Evolutionary conservation across 1,139 yeast genomes (phyloP).

Genomic region (Neolecta irregularis): DNA sequence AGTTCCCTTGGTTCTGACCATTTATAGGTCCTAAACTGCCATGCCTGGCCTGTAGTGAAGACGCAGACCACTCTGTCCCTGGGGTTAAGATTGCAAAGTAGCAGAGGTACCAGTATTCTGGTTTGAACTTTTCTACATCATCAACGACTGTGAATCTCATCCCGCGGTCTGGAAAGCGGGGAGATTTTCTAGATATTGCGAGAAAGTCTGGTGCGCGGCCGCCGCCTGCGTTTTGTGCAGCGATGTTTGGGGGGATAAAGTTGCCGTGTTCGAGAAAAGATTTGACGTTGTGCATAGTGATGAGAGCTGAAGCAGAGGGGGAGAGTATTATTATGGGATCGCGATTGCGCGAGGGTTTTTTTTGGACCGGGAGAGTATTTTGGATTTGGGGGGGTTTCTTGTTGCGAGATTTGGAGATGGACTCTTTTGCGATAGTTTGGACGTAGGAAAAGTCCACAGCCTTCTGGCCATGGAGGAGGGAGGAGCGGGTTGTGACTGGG

Average conservation of each 20-base stretch:
- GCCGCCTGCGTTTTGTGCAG: constrained; percentile 15
- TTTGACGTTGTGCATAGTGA: constrained; percentile 69
- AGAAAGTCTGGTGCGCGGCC: constrained; percentile 13
- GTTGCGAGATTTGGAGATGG: constrained; percentile 6
- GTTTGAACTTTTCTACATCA: constrained; percentile 77
- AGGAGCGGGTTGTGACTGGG: constrained; percentile 36
- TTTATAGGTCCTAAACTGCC: constrained; percentile 87
- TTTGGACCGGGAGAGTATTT: neutral
- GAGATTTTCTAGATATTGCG: constrained; percentile 39
- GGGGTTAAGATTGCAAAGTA: neutral
- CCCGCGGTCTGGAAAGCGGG: constrained; percentile 34
- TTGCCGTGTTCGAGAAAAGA: constrained; percentile 64
- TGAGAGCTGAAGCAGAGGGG: constrained; percentile 83
- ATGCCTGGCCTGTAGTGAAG: constrained; percentile 88
- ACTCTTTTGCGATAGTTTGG: constrained; percentile 50
- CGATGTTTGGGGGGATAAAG: constrained; percentile 43
- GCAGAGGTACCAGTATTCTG: constrained; percentile 72
- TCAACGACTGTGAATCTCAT: constrained; percentile 69
- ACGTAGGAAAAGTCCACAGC: constrained; percentile 66
- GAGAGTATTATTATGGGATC: constrained; percentile 89
- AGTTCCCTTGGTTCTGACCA: constrained; percentile 65
- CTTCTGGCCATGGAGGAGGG: constrained; percentile 39
- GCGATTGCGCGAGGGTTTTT: constrained; percentile 21
- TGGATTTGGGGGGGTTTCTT: neutral
- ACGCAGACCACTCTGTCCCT: constrained; percentile 69